Evolutionary conservation across 192 early-diverging fungal genomes (phyloP).

Genomic region (Thamnidium elegans): DNA sequence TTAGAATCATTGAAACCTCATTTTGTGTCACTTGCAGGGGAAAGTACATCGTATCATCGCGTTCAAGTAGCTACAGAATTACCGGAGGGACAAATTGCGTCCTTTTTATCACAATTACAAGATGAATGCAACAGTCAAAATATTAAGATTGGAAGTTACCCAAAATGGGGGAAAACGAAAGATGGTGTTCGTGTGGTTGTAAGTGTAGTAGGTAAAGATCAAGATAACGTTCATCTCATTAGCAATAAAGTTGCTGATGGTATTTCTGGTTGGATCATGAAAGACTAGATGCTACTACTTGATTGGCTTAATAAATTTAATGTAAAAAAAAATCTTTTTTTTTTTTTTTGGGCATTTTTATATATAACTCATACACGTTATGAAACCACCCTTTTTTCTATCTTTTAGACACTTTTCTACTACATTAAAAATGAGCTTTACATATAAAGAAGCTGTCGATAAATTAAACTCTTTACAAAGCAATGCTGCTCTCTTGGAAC

Average conservation of each 20-base stretch:
- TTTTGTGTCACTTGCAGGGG: conserved; percentile 1
- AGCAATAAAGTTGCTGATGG: conserved; percentile 21
- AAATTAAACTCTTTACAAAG: conserved; percentile 84
- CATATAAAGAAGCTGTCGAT: conserved; percentile 57
- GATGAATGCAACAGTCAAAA: conserved; percentile 16
- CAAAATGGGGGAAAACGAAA: conserved; percentile 40
- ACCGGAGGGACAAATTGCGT: conserved; percentile 47
- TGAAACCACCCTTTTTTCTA: not conserved
- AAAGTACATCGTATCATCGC: conserved; percentile 34
- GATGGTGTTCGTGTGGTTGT: conserved; percentile 43
- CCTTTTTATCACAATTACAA: conserved; percentile 39
- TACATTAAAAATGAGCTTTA: conserved; percentile 18
- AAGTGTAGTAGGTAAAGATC: conserved; percentile 50
- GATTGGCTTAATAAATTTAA: not conserved
- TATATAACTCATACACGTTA: too few relatives aligned
- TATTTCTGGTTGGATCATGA: conserved; percentile 22
- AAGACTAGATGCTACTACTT: not conserved
- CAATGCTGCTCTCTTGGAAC: conserved; percentile 75
- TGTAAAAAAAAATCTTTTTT: not conserved
- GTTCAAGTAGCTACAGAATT: conserved; percentile 44
- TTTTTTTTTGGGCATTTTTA: too few relatives aligned
- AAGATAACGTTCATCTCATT: conserved; percentile 30
- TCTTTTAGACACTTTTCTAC: not conserved
- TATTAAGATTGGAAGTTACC: conserved; percentile 56
- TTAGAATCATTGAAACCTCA: conserved; percentile 32